phyloP scores from a whole-genome alignment of 371 early-diverging fungal genomes.

The Dipsacomyces acuminosporus region DNA sequence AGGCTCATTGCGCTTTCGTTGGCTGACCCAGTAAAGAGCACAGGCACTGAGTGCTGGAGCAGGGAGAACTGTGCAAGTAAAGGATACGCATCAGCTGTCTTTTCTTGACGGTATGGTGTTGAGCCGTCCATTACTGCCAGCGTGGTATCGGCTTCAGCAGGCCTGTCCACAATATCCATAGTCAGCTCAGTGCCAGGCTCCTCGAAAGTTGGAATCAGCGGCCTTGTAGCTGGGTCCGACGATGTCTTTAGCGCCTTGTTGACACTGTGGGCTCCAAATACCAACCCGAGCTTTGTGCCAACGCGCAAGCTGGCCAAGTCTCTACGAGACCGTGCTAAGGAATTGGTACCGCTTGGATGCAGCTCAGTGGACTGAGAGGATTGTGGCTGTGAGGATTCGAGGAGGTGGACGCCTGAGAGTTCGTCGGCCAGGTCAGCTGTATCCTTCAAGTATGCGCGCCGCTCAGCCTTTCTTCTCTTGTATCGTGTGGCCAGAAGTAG shows the following conservation, averaged over 20 bases:
- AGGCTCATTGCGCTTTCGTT: neutral
- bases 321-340: neutral
- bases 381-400: neutral
- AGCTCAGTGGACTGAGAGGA: too few species aligned
- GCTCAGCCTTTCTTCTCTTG: constrained; percentile 16
- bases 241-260: neutral
- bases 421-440: constrained; percentile 37
- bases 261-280: neutral
- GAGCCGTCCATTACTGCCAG: constrained; percentile 25
- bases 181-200: constrained; percentile 37
- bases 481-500: constrained; percentile 13
- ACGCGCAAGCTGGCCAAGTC: neutral
- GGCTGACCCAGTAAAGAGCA: neutral
- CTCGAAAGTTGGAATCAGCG: constrained; percentile 8
- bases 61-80: constrained; percentile 10
- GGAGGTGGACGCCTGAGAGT: constrained; percentile 30
- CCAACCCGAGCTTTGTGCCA: neutral
- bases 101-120: constrained; percentile 31
- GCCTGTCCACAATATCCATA: constrained; percentile 36
- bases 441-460: constrained; percentile 22
- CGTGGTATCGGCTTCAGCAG: constrained; percentile 33
- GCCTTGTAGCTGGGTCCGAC: neutral
- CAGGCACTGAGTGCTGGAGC: neutral
- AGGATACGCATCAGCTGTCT: constrained; percentile 35
- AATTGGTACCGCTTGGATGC: neutral